Percentiles rank a stretch among this genome's conserved stretches.
phyloP scores from a whole-genome alignment of 2,329 filamentous ascomycete genomes.

The Fusarium marasasianum region DNA sequence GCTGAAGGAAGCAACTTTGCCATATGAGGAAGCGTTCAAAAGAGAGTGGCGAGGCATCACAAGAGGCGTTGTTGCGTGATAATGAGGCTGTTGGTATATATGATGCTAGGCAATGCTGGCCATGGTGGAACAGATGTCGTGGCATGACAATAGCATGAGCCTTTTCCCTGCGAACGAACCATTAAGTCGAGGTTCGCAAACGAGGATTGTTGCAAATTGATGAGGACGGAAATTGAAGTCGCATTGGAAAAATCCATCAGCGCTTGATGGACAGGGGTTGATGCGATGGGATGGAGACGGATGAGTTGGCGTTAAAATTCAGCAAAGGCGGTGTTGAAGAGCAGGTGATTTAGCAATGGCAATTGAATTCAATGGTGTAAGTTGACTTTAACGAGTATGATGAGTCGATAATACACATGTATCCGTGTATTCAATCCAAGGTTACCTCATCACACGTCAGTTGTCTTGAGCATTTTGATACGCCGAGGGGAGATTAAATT shows the following conservation, averaged over 20 bases:
- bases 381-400: background rate
- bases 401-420: background rate
- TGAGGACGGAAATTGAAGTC: constrained; percentile 21
- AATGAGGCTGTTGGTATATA: background rate
- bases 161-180: constrained; percentile 4
- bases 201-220: constrained; percentile 16
- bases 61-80: constrained; percentile 22
- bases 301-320: constrained; percentile 11
- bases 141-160: constrained; percentile 12
- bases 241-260: constrained; percentile 20
- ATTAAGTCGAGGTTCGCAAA: background rate
- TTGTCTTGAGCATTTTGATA: background rate
- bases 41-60: constrained; percentile 22
- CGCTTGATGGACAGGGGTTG: constrained; percentile 30
- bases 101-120: background rate
- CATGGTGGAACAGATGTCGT: background rate
- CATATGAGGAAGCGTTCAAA: constrained; percentile 33
- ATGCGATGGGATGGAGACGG: constrained; percentile 28
- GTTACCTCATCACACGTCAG: background rate
- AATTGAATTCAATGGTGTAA: background rate
- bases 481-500: constrained; percentile 14
- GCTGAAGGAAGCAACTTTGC: constrained; percentile 25
- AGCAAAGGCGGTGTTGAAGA: constrained; percentile 26
- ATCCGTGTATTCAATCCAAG: background rate
- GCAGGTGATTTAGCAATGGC: constrained; percentile 1